Base-by-base conservation (phyloP, 345 rosid genomes). In the Melastoma malabathricum region DNA sequence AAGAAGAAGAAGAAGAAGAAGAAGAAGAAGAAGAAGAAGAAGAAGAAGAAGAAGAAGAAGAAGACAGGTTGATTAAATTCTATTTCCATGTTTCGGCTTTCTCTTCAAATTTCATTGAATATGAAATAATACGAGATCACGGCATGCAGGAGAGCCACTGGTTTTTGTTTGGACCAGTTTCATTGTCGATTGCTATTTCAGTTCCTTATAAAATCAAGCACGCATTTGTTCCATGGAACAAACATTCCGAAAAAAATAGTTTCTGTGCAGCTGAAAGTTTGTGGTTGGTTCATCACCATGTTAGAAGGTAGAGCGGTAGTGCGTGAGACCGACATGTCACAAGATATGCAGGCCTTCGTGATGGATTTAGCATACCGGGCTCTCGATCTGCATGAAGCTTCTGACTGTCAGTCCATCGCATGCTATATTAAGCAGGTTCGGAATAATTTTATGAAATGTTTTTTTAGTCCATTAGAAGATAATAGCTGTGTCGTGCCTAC, bases 361-460 rank as follows among this genome's bases (percentile, higher is more conserved):
- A 69, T 63, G 80, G 80, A 69, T 64, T 63, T 76, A 43, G 82
- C 86, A 38, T 76, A 65, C 59, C 56, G 64, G 68, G 80, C 76
- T 60, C 72, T 73, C 6, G 76, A 76, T 65, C 62, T 65, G 2
- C 77, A 76, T 13, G 78, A 76, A 39, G 71, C 72, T 54, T 67
- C 74, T 5, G 82, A 79, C 44, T 76, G 55, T 49, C 76, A 74
- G 53, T 65, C 82, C 61, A 63, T 76, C 19, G 67, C 78, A 65
- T 68, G 34, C 51, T 68, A 58, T 68, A 74, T 76, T 72, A 74
- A 70, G 56, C 75, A 74, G 68, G 76, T 76, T 18, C 18, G 23
- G 50, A 18, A 47, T 15, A 45, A 14, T 45, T 18, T n/a, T 47
- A 18, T 47, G 17, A 18, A 6, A 6, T 5, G 14, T 31, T 50